phyloP scores from a whole-genome alignment of 140 eudicot genomes.

The Bidens hawaiensis region DNA sequence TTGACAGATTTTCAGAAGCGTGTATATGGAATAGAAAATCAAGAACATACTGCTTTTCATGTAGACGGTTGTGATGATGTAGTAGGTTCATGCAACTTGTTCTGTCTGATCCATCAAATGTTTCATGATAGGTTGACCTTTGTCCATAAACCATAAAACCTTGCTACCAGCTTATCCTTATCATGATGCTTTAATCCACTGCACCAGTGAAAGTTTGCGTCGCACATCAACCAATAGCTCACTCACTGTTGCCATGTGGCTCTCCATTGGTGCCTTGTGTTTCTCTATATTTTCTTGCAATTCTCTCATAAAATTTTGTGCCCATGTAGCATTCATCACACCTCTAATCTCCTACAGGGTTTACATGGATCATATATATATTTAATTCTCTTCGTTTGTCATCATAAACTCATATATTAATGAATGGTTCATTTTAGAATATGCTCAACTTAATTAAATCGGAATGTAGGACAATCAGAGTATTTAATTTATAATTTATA shows the following conservation, averaged over 20 bases:
- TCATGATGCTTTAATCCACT: background rate
- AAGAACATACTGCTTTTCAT: background rate
- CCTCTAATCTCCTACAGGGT: background rate
- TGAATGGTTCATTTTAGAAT: no score
- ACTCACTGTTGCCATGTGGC: background rate
- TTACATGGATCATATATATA: background rate
- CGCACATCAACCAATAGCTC: background rate
- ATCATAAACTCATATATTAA: no score
- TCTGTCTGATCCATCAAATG: background rate
- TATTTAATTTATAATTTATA: no score
- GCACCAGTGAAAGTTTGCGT: background rate
- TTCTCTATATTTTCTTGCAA: background rate
- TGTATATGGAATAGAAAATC: background rate
- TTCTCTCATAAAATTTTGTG: background rate
- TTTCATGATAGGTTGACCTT: background rate
- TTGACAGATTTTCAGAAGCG: background rate
- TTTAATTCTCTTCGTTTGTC: no score
- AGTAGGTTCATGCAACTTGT: background rate
- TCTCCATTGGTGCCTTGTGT: background rate
- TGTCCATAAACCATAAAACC: background rate
- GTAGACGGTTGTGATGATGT: background rate
- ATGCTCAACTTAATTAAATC: no score
- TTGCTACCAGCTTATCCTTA: background rate
- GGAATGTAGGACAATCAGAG: no score
- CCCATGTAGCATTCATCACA: background rate